Percentiles rank a stretch among this genome's conserved stretches.
phyloP scores from a whole-genome alignment of 1,284 basidiomycete genomes.

The Ceratobasidium theobromae region DNA sequence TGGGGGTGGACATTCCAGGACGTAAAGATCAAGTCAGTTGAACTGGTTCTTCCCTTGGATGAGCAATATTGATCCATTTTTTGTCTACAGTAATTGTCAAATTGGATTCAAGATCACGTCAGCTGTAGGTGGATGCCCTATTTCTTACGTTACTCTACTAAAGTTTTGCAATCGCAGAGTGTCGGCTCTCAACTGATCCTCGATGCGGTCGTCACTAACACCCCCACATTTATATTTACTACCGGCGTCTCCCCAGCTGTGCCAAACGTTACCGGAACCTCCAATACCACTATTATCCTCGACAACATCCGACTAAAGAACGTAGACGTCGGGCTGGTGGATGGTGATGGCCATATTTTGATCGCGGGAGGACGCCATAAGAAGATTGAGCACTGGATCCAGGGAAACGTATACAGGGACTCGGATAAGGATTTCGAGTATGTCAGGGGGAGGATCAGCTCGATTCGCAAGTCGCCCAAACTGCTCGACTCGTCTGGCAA shows the following conservation, averaged over 20 bases:
- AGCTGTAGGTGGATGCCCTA: conserved; percentile 44
- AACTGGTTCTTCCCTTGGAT: conserved; percentile 37
- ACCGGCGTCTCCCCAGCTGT: conserved; percentile 52
- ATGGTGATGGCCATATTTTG: conserved; percentile 51
- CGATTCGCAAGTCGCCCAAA: conserved; percentile 54
- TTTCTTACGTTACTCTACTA: conserved; percentile 9
- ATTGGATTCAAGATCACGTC: conserved; percentile 54
- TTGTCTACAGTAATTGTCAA: neutral
- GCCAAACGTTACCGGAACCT: conserved; percentile 35
- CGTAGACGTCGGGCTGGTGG: conserved; percentile 43
- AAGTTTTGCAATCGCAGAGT: conserved; percentile 41
- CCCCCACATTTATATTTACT: conserved; percentile 46
- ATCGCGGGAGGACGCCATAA: conserved; percentile 49
- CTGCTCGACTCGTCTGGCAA: conserved; percentile 58
- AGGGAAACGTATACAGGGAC: conserved; percentile 60
- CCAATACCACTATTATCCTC: conserved; percentile 56
- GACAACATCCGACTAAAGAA: conserved; percentile 38
- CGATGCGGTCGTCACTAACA: conserved; percentile 53
- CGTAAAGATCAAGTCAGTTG: conserved; percentile 58
- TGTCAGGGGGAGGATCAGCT: conserved; percentile 52
- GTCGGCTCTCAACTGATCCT: conserved; percentile 60
- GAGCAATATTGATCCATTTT: neutral
- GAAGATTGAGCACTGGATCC: conserved; percentile 65
- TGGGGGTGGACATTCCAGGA: conserved; percentile 63
- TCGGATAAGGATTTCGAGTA: conserved; percentile 49